Conservation (phyloP, 805 yeast genomes). For the Hemisphaericaspora nanyangensis region DNA sequence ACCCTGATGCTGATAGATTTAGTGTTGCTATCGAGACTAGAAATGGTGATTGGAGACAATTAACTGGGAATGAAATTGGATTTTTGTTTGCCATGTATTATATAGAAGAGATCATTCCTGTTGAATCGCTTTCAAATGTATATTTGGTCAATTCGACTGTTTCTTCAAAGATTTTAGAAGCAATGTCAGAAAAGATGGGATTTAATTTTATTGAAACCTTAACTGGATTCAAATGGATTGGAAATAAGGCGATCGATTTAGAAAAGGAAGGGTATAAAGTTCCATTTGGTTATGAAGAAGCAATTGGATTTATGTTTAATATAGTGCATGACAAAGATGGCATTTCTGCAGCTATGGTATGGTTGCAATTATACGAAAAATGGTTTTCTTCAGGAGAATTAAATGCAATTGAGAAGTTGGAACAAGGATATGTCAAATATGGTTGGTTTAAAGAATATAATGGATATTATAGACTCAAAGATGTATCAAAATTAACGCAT, state of each 20-base stretch:
- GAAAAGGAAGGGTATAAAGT: conserved; percentile 62
- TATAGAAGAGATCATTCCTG: conserved; percentile 30
- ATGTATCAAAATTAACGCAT: conserved; percentile 44
- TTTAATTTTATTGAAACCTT: conserved; percentile 74
- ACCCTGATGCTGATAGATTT: conserved; percentile 96
- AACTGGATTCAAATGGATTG: conserved; percentile 98
- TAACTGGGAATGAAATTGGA: conserved; percentile 92
- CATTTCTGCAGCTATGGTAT: conserved; percentile 70
- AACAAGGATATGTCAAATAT: conserved; percentile 55
- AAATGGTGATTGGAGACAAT: conserved; percentile 60
- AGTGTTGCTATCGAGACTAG: conserved; percentile 63
- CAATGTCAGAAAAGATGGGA: conserved; percentile 61
- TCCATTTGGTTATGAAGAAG: conserved; percentile 93
- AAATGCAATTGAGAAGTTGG: conserved; percentile 48
- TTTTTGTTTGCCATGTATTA: conserved; percentile 70
- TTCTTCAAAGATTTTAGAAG: conserved; percentile 73
- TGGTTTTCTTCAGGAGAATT: conserved; percentile 40
- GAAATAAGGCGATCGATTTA: conserved; percentile 76
- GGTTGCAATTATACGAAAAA: conserved; percentile 60
- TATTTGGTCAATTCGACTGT: conserved; percentile 85
- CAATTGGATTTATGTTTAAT: conserved; percentile 89
- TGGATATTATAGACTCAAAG: conserved; percentile 73
- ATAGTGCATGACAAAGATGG: conserved; percentile 92
- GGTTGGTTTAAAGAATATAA: conserved; percentile 85
- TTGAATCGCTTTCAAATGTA: conserved; percentile 26